phyloP scores from a whole-genome alignment of 306 rosid species.

The Quercus parvula region DNA sequence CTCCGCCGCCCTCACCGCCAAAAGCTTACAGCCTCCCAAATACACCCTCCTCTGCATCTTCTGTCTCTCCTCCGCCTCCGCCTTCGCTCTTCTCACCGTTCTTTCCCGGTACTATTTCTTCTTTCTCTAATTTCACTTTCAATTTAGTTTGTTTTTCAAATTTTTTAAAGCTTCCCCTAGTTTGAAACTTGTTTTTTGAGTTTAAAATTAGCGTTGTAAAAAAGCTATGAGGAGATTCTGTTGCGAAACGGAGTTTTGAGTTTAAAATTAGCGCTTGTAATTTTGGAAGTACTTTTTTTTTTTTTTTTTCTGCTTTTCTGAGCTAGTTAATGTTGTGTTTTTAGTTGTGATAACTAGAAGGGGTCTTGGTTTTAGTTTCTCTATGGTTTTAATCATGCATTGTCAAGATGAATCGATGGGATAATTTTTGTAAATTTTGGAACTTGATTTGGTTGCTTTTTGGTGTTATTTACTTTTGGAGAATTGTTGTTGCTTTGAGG shows the following conservation, averaged over 20 bases:
- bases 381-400: neutral
- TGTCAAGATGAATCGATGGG: neutral
- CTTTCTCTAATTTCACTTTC: neutral
- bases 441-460: neutral
- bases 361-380: neutral
- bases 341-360: neutral
- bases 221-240: too few relatives aligned
- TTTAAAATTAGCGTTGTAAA: too few relatives aligned
- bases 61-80: conserved; percentile 62
- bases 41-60: conserved; percentile 48
- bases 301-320: neutral
- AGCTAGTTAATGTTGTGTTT: neutral
- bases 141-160: neutral
- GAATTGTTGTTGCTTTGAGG: neutral
- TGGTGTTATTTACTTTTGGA: neutral
- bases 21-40: conserved; percentile 71
- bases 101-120: conserved; percentile 50
- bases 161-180: neutral
- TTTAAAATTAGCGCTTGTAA: too few relatives aligned
- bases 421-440: neutral
- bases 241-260: too few relatives aligned
- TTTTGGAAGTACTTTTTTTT: neutral
- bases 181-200: neutral
- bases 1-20: conserved; percentile 78
- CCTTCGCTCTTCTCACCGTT: conserved; percentile 55